phyloP scores from a whole-genome alignment of 768 basidiomycete species.

The Rhodotorula graminis region DNA sequence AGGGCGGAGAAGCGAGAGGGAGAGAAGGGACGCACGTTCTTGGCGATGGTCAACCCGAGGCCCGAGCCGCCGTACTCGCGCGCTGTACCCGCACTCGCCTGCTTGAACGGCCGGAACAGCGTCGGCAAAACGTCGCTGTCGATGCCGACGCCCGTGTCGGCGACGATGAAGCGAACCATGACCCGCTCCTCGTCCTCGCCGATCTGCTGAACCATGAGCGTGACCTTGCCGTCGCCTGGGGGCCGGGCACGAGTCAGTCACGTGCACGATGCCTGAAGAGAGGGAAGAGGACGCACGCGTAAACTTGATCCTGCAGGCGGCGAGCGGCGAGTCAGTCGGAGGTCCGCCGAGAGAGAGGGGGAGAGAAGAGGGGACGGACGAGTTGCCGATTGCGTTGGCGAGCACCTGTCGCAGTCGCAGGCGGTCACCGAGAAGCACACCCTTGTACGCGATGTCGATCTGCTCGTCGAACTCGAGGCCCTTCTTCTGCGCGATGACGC shows the following conservation, averaged over 20 bases:
- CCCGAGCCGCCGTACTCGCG: constrained; percentile 86
- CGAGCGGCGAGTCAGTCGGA: too few relatives aligned
- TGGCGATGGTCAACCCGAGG: constrained; percentile 75
- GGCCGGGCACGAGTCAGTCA: neutral
- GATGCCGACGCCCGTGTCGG: constrained; percentile 40
- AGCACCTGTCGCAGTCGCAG: constrained; percentile 36
- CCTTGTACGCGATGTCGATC: constrained; percentile 13
- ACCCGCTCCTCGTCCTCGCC: constrained; percentile 14
- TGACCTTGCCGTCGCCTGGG: constrained; percentile 16
- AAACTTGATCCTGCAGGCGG: too few relatives aligned
- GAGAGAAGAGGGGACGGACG: neutral
- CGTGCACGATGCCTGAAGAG: too few relatives aligned
- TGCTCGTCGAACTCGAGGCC: constrained; percentile 31
- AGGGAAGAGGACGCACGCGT: too few relatives aligned
- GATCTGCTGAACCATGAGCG: constrained; percentile 21
- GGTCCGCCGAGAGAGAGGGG: neutral
- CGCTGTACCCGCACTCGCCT: constrained; percentile 93
- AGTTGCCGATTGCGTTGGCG: constrained; percentile 34
- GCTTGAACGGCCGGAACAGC: constrained; percentile 47
- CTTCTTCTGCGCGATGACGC: constrained; percentile 28
- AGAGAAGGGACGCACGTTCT: constrained; percentile 11
- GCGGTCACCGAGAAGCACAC: constrained; percentile 33
- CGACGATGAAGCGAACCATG: constrained; percentile 18
- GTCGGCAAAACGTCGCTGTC: constrained; percentile 21
- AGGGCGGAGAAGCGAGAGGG: neutral